Evolutionary conservation across 345 rosid species (phyloP).

Genomic region (Citrus trifoliata): DNA sequence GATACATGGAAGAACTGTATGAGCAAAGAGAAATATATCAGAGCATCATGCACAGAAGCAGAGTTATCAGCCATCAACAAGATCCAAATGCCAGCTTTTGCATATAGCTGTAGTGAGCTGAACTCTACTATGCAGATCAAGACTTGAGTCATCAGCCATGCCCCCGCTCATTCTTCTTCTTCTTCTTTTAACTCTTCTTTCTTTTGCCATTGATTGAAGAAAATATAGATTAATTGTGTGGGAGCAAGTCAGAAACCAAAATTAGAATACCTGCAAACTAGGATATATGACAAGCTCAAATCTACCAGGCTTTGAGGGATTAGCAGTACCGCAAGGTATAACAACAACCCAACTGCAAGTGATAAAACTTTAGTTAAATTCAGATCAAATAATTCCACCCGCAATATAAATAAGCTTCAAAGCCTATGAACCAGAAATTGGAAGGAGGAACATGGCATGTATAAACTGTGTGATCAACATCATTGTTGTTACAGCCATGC

Average conservation of each 20-base stretch:
- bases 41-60: neutral
- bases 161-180: neutral
- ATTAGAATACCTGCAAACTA: conserved; percentile 32
- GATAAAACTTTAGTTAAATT: conserved; percentile 4
- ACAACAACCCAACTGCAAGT: conserved; percentile 52
- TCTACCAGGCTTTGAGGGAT: conserved; percentile 32
- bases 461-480: neutral
- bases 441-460: neutral
- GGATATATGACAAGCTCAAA: conserved; percentile 51
- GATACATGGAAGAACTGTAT: neutral
- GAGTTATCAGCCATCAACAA: neutral
- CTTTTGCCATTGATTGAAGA: neutral
- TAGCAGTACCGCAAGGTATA: conserved; percentile 43
- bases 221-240: neutral
- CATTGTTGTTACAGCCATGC: conserved; percentile 3
- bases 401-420: conserved; percentile 6
- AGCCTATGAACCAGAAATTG: neutral
- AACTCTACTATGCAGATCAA: neutral
- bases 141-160: neutral
- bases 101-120: neutral
- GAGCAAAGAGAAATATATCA: neutral
- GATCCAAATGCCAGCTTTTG: neutral
- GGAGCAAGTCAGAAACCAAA: neutral
- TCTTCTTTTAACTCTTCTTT: neutral
- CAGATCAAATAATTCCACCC: neutral